Evolutionary conservation across 2,329 filamentous ascomycete species (phyloP).

Genomic region (Penicillium sp.): DNA sequence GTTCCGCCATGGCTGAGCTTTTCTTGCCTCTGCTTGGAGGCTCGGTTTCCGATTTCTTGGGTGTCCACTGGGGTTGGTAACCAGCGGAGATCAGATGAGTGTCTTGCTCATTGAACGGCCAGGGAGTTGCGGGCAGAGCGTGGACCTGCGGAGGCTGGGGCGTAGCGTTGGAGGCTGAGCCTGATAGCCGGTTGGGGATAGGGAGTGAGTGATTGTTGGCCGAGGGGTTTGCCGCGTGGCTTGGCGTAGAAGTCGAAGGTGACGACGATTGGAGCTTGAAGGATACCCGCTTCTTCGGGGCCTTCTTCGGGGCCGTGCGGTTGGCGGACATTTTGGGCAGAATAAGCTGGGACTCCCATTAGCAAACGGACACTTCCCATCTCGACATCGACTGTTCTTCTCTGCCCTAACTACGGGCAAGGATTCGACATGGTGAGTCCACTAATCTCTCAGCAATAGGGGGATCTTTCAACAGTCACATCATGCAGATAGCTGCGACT

Average conservation of each 20-base stretch:
- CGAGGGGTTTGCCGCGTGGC: background rate
- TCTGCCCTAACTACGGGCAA: conserved; percentile 2
- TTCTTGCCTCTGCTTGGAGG: conserved; percentile 12
- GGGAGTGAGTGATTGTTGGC: background rate
- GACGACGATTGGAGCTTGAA: background rate
- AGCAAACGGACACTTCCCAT: conserved; percentile 3
- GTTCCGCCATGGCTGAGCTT: conserved; percentile 63
- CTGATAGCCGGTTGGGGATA: background rate
- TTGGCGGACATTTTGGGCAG: conserved; percentile 25
- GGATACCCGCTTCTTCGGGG: conserved; percentile 3
- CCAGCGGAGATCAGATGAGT: conserved; percentile 25
- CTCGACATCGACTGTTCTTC: conserved; percentile 2
- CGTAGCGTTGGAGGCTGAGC: background rate
- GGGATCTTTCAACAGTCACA: background rate
- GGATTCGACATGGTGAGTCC: conserved; percentile 31
- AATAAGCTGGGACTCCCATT: conserved; percentile 12
- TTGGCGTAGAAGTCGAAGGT: background rate
- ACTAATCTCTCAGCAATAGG: background rate
- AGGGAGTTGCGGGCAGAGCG: conserved; percentile 19
- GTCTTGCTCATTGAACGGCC: conserved; percentile 25
- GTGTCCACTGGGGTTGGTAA: conserved; percentile 25
- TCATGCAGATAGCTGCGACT: background rate
- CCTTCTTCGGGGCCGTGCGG: conserved; percentile 18
- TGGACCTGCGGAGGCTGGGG: conserved; percentile 18
- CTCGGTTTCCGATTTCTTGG: conserved; percentile 2